phyloP scores from a whole-genome alignment of 495 filamentous ascomycete species.

The Corynascus novoguineensis region DNA sequence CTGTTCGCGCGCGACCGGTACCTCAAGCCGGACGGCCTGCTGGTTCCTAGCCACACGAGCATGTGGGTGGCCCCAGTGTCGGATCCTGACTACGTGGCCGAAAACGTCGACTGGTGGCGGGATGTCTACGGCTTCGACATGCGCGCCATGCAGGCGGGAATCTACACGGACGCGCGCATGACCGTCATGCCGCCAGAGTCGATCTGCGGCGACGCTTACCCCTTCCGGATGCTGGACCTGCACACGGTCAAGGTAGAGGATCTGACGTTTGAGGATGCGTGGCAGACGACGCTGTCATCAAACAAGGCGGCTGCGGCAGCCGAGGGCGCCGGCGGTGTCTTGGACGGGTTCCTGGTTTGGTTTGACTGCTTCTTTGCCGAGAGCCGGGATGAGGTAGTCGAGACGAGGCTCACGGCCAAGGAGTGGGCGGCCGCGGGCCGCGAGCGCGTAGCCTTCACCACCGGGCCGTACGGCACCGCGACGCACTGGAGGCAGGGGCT shows the following conservation, averaged over 20 bases:
- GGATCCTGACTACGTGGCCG: conserved; percentile 82
- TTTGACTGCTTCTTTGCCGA: conserved; percentile 74
- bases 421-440: conserved; percentile 29
- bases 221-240: no score
- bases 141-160: conserved; percentile 76
- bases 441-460: conserved; percentile 63
- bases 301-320: conserved; percentile 37
- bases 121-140: conserved; percentile 99
- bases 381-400: conserved; percentile 35
- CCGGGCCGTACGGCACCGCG: conserved; percentile 68
- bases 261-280: conserved; percentile 68
- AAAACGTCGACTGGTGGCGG: conserved; percentile 93
- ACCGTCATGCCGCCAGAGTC: conserved; percentile 72
- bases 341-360: conserved; percentile 75
- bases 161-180: conserved; percentile 78
- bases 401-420: conserved; percentile 20
- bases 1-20: conserved; percentile 91
- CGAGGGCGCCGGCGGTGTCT: no score
- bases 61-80: conserved; percentile 86
- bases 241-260: conserved; percentile 65
- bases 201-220: conserved; percentile 77
- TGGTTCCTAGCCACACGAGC: conserved; percentile 86
- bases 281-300: conserved; percentile 41
- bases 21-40: conserved; percentile 73
- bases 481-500: conserved; percentile 90